phyloP scores from a whole-genome alignment of 345 rosid species.

The Acer negundo region DNA sequence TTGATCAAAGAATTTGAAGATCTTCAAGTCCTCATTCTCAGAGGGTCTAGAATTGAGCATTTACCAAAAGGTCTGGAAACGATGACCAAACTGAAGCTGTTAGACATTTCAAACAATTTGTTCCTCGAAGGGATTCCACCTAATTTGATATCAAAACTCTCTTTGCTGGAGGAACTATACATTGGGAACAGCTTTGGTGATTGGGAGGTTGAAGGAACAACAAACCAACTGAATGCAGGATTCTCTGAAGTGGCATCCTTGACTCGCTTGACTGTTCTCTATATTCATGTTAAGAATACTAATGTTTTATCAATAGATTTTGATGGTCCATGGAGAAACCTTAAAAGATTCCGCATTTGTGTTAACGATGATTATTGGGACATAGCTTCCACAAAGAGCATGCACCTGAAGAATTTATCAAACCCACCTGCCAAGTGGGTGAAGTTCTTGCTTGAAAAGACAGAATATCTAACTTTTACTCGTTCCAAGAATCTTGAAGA shows the following conservation, averaged over 20 bases:
- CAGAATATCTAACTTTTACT: neutral
- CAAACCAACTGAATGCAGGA: neutral
- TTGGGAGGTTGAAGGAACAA: constrained; percentile 31
- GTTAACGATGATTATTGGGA: constrained; percentile 17
- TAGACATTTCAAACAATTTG: constrained; percentile 30
- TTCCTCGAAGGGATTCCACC: constrained; percentile 29
- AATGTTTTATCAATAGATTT: constrained; percentile 1
- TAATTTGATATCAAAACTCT: constrained; percentile 29
- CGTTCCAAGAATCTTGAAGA: neutral
- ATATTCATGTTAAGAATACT: constrained; percentile 12
- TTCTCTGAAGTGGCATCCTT: constrained; percentile 25
- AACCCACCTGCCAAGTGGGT: neutral
- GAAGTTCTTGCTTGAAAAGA: neutral
- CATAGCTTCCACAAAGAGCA: constrained; percentile 5
- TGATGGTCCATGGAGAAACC: constrained; percentile 6
- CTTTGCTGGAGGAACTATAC: constrained; percentile 35
- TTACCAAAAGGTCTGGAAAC: constrained; percentile 27
- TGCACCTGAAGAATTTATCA: constrained; percentile 10
- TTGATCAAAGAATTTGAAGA: constrained; percentile 27
- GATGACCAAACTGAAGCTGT: constrained; percentile 20
- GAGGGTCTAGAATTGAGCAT: constrained; percentile 15
- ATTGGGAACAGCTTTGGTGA: constrained; percentile 25
- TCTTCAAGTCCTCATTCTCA: constrained; percentile 33
- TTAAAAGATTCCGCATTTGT: constrained; percentile 3
- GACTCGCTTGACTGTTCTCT: constrained; percentile 16